phyloP scores from a whole-genome alignment of 306 rosid species.

The Glycine tomentella region DNA sequence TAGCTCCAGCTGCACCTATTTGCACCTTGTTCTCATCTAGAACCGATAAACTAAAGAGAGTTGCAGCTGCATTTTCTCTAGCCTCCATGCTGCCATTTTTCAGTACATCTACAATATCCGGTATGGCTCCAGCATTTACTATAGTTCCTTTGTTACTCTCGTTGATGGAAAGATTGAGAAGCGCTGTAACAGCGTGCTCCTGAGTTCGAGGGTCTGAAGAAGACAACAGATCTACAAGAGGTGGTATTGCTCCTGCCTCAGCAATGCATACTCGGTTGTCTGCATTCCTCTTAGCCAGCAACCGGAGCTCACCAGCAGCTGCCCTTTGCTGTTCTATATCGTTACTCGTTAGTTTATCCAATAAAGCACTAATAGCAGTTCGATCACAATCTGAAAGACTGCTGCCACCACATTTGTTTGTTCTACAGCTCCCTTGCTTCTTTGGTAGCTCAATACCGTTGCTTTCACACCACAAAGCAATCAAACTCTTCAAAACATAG shows the following conservation, averaged over 20 bases:
- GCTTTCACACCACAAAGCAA: slow-evolving; percentile 96
- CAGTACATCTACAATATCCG: slow-evolving; percentile 92
- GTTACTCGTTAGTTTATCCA: slow-evolving; percentile 69
- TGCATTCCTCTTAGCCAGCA: slow-evolving; percentile 94
- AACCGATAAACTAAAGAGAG: slow-evolving; percentile 93
- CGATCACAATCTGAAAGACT: slow-evolving; percentile 81
- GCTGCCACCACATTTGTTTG: slow-evolving; percentile 74
- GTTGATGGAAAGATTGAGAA: slow-evolving; percentile 90
- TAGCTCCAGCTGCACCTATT: slow-evolving; percentile 99
- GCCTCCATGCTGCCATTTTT: slow-evolving; percentile 96
- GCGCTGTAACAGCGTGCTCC: slow-evolving; percentile 98
- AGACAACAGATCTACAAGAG: slow-evolving; percentile 83
- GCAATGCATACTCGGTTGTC: slow-evolving; percentile 97
- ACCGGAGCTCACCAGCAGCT: slow-evolving; percentile 94
- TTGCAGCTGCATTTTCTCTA: slow-evolving; percentile 98
- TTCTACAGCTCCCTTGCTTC: slow-evolving; percentile 73
- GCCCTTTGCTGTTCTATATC: slow-evolving; percentile 86
- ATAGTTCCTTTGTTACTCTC: slow-evolving; percentile 91
- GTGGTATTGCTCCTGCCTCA: slow-evolving; percentile 96
- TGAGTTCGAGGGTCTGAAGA: slow-evolving; percentile 85
- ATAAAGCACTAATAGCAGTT: slow-evolving; percentile 62
- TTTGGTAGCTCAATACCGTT: slow-evolving; percentile 94
- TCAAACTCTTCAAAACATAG: slow-evolving; percentile 93
- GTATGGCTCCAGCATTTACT: slow-evolving; percentile 91
- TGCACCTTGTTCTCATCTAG: slow-evolving; percentile 91